Evolutionary conservation across 331 rosid species (phyloP), one percentile per base, ranked within the genome.

Genomic region (Cydonia oblonga): DNA sequence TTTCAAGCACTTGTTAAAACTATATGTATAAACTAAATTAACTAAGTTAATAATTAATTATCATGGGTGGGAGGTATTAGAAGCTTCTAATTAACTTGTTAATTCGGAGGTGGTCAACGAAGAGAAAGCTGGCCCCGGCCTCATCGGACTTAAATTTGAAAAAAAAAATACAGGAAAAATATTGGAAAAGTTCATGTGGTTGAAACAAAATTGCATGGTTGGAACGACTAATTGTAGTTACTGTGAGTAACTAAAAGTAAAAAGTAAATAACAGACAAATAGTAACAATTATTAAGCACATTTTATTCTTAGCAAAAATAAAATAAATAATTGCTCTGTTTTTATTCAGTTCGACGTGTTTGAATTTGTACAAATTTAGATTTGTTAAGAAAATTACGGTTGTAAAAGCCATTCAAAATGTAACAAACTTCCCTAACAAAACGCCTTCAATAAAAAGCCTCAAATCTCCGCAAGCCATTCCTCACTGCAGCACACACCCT

Each of bases 401-500:
- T 23, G 35, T 59, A 76, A 76, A 66, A 32, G 19, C 67, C 25
- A 46, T 59, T 44, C 14, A 49, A 49, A 16, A 54, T 14, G 35
- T 60, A 76, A 69, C 74, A 51, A 69, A 54, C 68, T 72, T 60
- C 29, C 68, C 76, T 60, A 19, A 1, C 72, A 53, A 61, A 64
- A 53, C 30, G 64, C 29, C 42, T 53, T 10, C n/a, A 33, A 73
- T 73, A 28, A 52, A 52, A 74, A 64, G 40, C 65, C 65, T 64
- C 57, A 33, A 18, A 4, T 40, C 72, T 68, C 72, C 72, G 10
- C 54, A 32, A 33, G 30, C 25, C 46, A 72, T 72, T 60, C 32
- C 15, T 10, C 52, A 59, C 44, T 44, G 58, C 46, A 23, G 42
- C 76, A 60, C 62, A 35, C 22, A n/a, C 11, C 42, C 9, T 19